Base-by-base conservation (phyloP, 139 green algal genomes). In the Diplosphaera chodatii region DNA sequence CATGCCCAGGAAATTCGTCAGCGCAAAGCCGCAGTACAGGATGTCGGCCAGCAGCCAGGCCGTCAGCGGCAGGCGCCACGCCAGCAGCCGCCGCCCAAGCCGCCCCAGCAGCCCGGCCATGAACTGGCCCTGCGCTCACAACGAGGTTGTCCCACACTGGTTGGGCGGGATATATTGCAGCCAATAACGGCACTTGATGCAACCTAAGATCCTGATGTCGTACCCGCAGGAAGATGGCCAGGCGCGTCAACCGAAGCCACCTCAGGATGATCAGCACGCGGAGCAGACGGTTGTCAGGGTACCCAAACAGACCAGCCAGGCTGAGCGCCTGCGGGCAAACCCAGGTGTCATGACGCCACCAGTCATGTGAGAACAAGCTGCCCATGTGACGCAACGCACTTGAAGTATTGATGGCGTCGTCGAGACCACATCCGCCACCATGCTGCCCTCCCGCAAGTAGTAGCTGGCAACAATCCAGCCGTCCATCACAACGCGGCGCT, bases 1-100 rank as follows among this genome's bases (percentile, higher is more conserved):
- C 29, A 32, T 68, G 55, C 69, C 69, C 59, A 68, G 30, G 13
- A 74, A 32, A 32, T 74, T 74, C 2, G 66, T 68, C 18, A 74
- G 69, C 32, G 65, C 56, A 4, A 28, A 28, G 31, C 48, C 55
- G 56, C 29, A 33, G 32, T 68, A 74, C 3, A 74, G 5, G 18
- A 74, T 62, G 56, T 74, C 30, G n/a, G 16, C 31, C 10, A 67
- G 32, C 25, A 68, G 40, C 0, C 62, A 4, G 31, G 32, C 21
- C 4, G 27, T 67, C 4, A 67, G 31, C 18, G 69, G 69, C 30
- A 74, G 0, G 16, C 32, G 23, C 22, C 56, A 59, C 48, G 48
- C 59, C 32, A 68, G 18, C 69, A 74, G 55, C 69, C 66, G 41
- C 18, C 33, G n/a, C 55, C 69, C 69, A 31, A 74, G 32, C 8